A percentile compares a stretch with the other conserved stretches of the same genome.
Evolutionary conservation across 2,329 filamentous ascomycete species (phyloP).

Genomic region (Exophiala lecanii-corni): DNA sequence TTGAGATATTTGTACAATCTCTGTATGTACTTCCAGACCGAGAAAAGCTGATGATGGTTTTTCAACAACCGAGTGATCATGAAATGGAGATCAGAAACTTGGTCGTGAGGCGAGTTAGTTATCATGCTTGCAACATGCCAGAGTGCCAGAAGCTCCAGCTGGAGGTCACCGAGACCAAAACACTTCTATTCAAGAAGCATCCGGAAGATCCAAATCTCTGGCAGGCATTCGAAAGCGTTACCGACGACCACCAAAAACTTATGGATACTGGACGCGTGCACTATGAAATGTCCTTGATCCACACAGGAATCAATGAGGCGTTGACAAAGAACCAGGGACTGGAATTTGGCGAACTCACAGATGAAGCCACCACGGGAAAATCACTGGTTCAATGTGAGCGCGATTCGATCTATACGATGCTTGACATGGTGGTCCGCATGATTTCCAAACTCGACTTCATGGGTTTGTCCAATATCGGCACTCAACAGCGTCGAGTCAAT

Average conservation of each 20-base stretch:
- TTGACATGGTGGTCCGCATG: constrained; percentile 33
- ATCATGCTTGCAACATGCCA: constrained; percentile 29
- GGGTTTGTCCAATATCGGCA: constrained; percentile 28
- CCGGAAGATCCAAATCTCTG: constrained; percentile 26
- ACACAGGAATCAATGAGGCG: constrained; percentile 32
- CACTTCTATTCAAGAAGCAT: constrained; percentile 29
- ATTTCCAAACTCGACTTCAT: constrained; percentile 37
- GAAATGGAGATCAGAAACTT: constrained; percentile 21
- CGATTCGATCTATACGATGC: constrained; percentile 21
- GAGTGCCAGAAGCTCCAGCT: constrained; percentile 16
- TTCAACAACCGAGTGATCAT: constrained; percentile 25
- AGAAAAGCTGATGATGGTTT: constrained; percentile 29
- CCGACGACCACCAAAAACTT: constrained; percentile 29
- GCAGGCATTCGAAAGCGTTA: constrained; percentile 28
- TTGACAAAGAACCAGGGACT: constrained; percentile 32
- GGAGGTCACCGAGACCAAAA: constrained; percentile 38
- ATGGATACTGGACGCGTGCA: constrained; percentile 32
- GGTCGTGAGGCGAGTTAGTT: constrained; percentile 11
- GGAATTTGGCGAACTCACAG: constrained; percentile 33
- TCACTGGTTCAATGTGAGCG: constrained; percentile 24
- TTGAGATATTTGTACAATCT: constrained; percentile 31
- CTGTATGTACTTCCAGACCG: constrained; percentile 32
- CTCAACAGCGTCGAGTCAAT: constrained; percentile 9
- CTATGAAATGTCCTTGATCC: constrained; percentile 38
- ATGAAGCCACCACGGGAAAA: constrained; percentile 30